Conservation (phyloP, 768 basidiomycete species). For the Pleurotus djamor region DNA sequence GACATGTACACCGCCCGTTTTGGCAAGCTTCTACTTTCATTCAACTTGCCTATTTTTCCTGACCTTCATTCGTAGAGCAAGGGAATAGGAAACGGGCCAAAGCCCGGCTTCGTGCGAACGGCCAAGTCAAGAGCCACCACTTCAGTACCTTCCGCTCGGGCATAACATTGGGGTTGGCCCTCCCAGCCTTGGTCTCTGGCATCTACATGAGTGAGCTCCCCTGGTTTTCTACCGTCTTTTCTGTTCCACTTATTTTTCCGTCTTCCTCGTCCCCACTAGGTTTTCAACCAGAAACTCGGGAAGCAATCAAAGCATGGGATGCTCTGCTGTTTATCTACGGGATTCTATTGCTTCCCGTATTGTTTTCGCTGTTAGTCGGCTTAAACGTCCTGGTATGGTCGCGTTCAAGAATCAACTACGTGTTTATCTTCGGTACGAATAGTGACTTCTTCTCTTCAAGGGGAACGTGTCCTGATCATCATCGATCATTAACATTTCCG, state of each 20-base stretch:
- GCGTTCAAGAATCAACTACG: conserved; percentile 79
- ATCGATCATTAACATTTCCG: neutral
- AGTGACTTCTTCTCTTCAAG: conserved; percentile 10
- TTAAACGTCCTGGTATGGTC: conserved; percentile 84
- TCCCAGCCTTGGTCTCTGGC: conserved; percentile 68
- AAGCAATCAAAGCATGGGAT: conserved; percentile 64
- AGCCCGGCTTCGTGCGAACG: conserved; percentile 56
- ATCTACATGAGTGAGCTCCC: conserved; percentile 50
- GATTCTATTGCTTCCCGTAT: conserved; percentile 65
- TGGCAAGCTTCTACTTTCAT: conserved; percentile 42
- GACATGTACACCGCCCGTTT: conserved; percentile 74
- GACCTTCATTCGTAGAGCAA: conserved; percentile 26
- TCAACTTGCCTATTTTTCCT: neutral
- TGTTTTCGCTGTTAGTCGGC: conserved; percentile 78
- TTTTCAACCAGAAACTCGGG: conserved; percentile 49
- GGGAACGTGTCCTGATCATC: neutral
- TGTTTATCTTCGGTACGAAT: conserved; percentile 84
- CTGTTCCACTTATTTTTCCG: neutral
- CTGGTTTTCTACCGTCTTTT: neutral
- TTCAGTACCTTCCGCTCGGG: conserved; percentile 77
- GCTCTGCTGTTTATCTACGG: conserved; percentile 79
- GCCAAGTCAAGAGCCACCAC: conserved; percentile 57
- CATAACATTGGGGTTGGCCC: conserved; percentile 63
- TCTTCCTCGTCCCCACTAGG: conserved; percentile 30
- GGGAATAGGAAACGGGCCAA: conserved; percentile 83